Evolutionary conservation across 2,329 filamentous ascomycete species (phyloP).

Genomic region (Parasarocladium wereldwijsianum): DNA sequence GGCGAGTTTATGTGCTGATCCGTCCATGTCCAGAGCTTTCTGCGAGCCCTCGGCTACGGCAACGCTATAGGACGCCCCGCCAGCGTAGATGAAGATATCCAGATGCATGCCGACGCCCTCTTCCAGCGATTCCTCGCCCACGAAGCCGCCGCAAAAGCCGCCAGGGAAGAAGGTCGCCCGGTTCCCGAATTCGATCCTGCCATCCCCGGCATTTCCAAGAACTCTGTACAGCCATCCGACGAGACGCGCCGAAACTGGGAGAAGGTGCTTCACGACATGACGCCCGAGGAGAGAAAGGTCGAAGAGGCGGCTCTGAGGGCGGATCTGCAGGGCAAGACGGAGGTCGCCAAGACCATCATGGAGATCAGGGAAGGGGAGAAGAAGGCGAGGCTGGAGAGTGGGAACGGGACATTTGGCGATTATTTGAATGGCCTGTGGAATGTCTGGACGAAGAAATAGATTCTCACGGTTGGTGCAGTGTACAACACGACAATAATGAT

Average conservation of each 20-base stretch:
- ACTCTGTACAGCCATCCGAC: constrained; percentile 17
- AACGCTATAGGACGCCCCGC: constrained; percentile 47
- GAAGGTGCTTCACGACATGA: constrained; percentile 41
- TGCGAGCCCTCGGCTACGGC: constrained; percentile 82
- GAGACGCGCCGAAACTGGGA: constrained; percentile 35
- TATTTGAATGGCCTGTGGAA: constrained; percentile 9
- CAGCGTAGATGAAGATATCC: constrained; percentile 70
- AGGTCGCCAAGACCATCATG: constrained; percentile 42
- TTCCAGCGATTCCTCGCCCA: constrained; percentile 79
- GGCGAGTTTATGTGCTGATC: neutral
- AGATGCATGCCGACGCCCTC: constrained; percentile 87
- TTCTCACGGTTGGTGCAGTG: too few relatives aligned
- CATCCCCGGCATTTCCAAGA: constrained; percentile 21
- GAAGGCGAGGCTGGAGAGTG: constrained; percentile 35
- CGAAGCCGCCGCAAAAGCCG: constrained; percentile 59
- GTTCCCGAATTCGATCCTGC: constrained; percentile 45
- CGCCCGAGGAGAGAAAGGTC: constrained; percentile 40
- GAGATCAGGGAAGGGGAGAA: constrained; percentile 40
- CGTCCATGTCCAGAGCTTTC: constrained; percentile 48
- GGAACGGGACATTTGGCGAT: constrained; percentile 17
- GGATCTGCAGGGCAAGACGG: constrained; percentile 44
- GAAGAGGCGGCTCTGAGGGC: constrained; percentile 51
- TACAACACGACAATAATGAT: too few relatives aligned
- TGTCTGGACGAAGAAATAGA: too few relatives aligned
- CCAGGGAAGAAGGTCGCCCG: constrained; percentile 44